Conservation (phyloP, 208 protist genomes). For the Trypanosoma boissoni region DNA sequence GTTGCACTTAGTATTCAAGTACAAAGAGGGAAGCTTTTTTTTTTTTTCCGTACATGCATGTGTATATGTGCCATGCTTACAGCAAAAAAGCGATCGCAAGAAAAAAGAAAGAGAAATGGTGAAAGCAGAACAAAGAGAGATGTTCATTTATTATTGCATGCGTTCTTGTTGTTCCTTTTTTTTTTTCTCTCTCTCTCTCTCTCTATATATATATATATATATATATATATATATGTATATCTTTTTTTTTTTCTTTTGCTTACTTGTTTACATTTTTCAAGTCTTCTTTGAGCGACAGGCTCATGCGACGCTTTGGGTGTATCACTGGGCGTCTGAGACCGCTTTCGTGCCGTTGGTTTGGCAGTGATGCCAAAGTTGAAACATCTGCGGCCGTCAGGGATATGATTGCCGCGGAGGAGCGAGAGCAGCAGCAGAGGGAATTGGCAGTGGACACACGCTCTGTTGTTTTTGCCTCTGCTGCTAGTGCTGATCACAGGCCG, state of each 20-base stretch:
- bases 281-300: background rate
- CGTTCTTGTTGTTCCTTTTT: background rate
- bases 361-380: background rate
- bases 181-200: background rate
- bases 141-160: background rate
- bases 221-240: conserved; percentile 1
- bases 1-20: too few relatives aligned
- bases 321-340: background rate
- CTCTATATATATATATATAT: background rate
- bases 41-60: background rate
- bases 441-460: conserved; percentile 59
- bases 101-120: conserved; percentile 9
- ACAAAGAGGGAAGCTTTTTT: background rate
- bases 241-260: background rate
- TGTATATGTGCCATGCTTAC: background rate
- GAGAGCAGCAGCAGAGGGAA: conserved; percentile 45
- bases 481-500: conserved; percentile 76
- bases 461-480: conserved; percentile 67
- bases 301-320: conserved; percentile 14
- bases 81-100: too few relatives aligned
- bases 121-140: background rate
- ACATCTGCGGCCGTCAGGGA: conserved; percentile 50
- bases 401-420: conserved; percentile 51
- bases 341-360: conserved; percentile 6
- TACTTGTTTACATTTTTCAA: background rate